Percentiles rank a stretch among this genome's conserved stretches.
phyloP scores from a whole-genome alignment of 805 yeast genomes.

The Cyberlindnera maritima region DNA sequence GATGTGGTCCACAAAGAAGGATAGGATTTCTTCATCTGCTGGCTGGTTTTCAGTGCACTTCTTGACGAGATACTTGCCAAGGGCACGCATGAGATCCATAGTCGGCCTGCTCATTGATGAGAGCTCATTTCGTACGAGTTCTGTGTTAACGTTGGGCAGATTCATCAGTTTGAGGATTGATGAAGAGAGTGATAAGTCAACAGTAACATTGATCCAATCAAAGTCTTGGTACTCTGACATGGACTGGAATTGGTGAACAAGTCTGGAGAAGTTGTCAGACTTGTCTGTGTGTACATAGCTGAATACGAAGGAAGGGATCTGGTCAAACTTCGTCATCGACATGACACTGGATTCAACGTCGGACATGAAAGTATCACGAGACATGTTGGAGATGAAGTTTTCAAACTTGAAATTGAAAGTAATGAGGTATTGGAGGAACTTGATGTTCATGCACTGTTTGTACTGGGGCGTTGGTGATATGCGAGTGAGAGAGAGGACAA shows the following conservation, averaged over 20 bases:
- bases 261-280: slow-evolving; percentile 7
- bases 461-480: slow-evolving; percentile 18
- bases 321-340: slow-evolving; percentile 1
- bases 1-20: slow-evolving; percentile 8
- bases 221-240: not conserved
- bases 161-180: slow-evolving; percentile 13
- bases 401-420: slow-evolving; percentile 18
- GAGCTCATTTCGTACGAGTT: slow-evolving; percentile 18
- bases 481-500: slow-evolving; percentile 21
- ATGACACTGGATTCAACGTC: slow-evolving; percentile 9
- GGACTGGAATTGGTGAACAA: slow-evolving; percentile 2
- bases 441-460: slow-evolving; percentile 22
- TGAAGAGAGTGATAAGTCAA: slow-evolving; percentile 8
- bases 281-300: slow-evolving; percentile 12
- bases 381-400: slow-evolving; percentile 20
- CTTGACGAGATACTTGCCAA: slow-evolving; percentile 14
- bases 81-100: slow-evolving; percentile 7
- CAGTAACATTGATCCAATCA: slow-evolving; percentile 19
- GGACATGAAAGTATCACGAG: slow-evolving; percentile 5
- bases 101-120: slow-evolving; percentile 16
- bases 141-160: slow-evolving; percentile 14
- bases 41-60: not conserved
- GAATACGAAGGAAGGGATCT: slow-evolving; percentile 18
- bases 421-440: slow-evolving; percentile 19
- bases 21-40: slow-evolving; percentile 1